These are phyloP conservation scores for Logfia minima DNA, from an alignment of 129 eudicot genomes.

Conservation along the genomic window DNA sequence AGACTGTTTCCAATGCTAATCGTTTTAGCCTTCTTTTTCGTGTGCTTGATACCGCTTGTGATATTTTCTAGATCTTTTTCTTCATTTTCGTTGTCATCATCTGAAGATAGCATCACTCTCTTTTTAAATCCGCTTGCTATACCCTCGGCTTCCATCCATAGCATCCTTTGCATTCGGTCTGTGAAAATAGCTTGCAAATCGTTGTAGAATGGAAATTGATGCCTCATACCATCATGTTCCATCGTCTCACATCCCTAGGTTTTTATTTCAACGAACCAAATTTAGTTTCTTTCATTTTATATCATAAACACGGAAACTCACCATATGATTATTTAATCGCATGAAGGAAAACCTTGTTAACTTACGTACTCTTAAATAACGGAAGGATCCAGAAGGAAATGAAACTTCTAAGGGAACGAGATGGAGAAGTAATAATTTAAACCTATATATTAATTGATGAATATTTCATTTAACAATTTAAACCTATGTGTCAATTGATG, in stretches of 20 bases:
- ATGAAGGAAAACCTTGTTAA: not conserved
- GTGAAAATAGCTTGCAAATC: constrained; percentile 71
- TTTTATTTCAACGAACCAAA: constrained; percentile 1
- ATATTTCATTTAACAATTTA: too few species aligned
- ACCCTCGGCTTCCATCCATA: constrained; percentile 80
- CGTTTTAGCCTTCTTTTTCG: constrained; percentile 32
- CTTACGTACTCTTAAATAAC: too few species aligned
- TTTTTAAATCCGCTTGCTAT: constrained; percentile 47
- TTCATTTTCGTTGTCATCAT: constrained; percentile 59
- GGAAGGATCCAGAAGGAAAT: too few species aligned
- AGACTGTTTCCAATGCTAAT: constrained; percentile 10
- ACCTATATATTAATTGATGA: too few species aligned
- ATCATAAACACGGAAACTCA: not conserved
- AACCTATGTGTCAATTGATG: too few species aligned
- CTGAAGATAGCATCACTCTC: constrained; percentile 60
- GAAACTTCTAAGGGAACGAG: too few species aligned
- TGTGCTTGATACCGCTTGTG: constrained; percentile 38
- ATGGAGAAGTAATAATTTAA: too few species aligned
- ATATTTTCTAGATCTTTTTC: constrained; percentile 38
- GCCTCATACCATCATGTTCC: constrained; percentile 71
- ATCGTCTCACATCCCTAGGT: constrained; percentile 78
- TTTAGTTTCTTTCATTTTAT: not conserved
- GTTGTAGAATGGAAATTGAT: constrained; percentile 76
- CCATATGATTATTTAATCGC: not conserved
- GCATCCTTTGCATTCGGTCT: constrained; percentile 77